Base-by-base conservation (phyloP, 2,329 filamentous ascomycete species). In the Sporothrix globosa region DNA sequence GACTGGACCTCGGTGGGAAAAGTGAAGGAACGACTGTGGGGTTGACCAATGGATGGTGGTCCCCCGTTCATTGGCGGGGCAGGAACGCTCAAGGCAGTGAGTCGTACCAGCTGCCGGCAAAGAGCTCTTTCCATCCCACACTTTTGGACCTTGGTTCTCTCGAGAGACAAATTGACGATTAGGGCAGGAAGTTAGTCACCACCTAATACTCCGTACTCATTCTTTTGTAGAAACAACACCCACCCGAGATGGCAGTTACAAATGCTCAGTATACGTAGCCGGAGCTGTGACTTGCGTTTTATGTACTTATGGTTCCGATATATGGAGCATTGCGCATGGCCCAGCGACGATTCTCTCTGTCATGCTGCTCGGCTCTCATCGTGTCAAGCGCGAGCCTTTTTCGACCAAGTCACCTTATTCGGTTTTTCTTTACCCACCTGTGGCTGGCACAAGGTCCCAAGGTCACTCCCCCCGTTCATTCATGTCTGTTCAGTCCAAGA, bases 21-120 rank as follows among this genome's bases (percentile, higher is more conserved):
- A 41, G 63, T n/a, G 21, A 44, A 24, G 41, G 41, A 65, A 50
- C n/a, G 48, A 71, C 46, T 71, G 72, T 73, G 72, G 72, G 72
- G 72, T 73, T 71, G 70, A 54, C 72, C 70, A 73, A 73, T 73
- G 66, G 53, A 71, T 30, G n/a, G 7, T 6, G 7, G 14, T 7
- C 17, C n/a, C n/a, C 41, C 34, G 34, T 39, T 61, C 69, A 60
- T 65, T 71, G 67, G 71, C 69, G 71, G 69, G 69, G 69, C 71
- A 68, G 56, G 69, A 70, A 68, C 30, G 50, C 61, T 13, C 34
- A 61, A n/a, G n/a, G n/a, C n/a, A n/a, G n/a, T n/a, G n/a, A n/a
- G n/a, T n/a, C 17, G 24, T 48, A 27, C 21, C 56, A 56, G 56
- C 67, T 41, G 54, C 41, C 56, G 68, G 39, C 34, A 65, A 14